Base-by-base conservation (phyloP, 495 filamentous ascomycete genomes). In the Pseudomonodictys pantanalensis region DNA sequence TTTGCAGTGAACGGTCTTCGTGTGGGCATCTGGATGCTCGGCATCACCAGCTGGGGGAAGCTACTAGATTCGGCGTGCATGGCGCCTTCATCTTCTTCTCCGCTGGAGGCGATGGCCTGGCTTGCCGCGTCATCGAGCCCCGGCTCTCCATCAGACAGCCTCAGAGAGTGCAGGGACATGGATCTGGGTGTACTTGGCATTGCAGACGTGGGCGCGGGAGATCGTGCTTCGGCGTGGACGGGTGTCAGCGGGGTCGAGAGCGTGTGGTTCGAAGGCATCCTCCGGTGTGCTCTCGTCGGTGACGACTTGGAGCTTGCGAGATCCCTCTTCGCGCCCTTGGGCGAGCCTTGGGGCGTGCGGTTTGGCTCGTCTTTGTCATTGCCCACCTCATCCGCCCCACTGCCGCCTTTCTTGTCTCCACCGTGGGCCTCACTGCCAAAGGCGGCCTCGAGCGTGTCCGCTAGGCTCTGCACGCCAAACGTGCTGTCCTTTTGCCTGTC, bases 1-100 rank as follows among this genome's bases (percentile, higher is more conserved):
- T 79, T 83, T 50, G 89, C 82, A 7, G 93, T 97, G 71, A 99
- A 97, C 1, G 93, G 93, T 44, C 93, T 81, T 48, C 93, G 84
- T 69, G 86, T 91, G 29, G 93, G 95, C 85, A 99, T 96, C 63
- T 83, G 87, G 64, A 99, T 90, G 70, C 90, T 95, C 8, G 93
- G 93, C 95, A 99, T 99, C 62, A 99, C 87, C 15, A 99, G 81
- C 72, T 97, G 92, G 28, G 92, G 90, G 17, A 82, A 83, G 62
- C 80, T 85, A 15, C 62, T 52, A 17, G 53, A 39, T n/a, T 49
- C 57, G 3, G 15, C 47, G 12, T 22, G 25, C 38, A 60, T 38
- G 68, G 58, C 68, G 78, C 76, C 59, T 61, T 69, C 71, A 3
- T 77, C 72, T n/a, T 75, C 76, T 11, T 83, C 78, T 1, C 65